A percentile compares a stretch with the other conserved stretches of the same genome.
These are phyloP conservation scores for Tricladium varicosporioides DNA, from an alignment of 2,329 filamentous ascomycete genomes.

Conservation along the genomic window DNA sequence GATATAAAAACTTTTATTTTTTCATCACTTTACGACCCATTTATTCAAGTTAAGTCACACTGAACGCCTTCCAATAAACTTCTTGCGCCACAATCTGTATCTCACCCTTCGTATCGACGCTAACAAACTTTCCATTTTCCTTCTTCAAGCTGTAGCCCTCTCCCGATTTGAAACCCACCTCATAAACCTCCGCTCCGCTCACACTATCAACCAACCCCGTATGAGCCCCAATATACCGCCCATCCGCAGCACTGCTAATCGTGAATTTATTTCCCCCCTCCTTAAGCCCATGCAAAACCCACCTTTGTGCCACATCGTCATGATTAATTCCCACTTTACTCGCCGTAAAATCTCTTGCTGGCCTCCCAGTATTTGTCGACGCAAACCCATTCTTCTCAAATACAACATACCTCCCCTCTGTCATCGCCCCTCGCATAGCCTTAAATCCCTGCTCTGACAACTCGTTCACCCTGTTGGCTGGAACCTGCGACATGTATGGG, in stretches of 20 bases:
- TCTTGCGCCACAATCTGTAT: slow-evolving; percentile 15
- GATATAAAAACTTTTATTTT: too few relatives aligned
- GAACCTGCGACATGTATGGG: slow-evolving; percentile 44
- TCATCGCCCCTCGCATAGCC: slow-evolving; percentile 47
- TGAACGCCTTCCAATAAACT: slow-evolving; percentile 19
- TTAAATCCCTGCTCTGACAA: slow-evolving; percentile 55
- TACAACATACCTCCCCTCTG: slow-evolving; percentile 53
- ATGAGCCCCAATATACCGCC: slow-evolving; percentile 35
- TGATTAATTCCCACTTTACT: slow-evolving; percentile 37
- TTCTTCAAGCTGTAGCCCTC: slow-evolving; percentile 23
- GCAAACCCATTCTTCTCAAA: slow-evolving; percentile 47
- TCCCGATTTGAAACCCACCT: slow-evolving; percentile 12
- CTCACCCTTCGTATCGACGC: slow-evolving; percentile 14
- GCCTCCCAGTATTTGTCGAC: slow-evolving; percentile 36
- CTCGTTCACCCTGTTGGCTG: slow-evolving; percentile 34
- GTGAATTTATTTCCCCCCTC: slow-evolving; percentile 33
- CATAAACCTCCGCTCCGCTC: slow-evolving; percentile 19
- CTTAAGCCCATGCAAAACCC: slow-evolving; percentile 42
- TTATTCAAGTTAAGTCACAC: slow-evolving; percentile 28
- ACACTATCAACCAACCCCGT: slow-evolving; percentile 12
- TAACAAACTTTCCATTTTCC: slow-evolving; percentile 25
- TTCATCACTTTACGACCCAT: too few relatives aligned
- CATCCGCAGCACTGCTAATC: slow-evolving; percentile 42
- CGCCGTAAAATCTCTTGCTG: slow-evolving; percentile 24
- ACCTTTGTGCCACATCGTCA: slow-evolving; percentile 43